Evolutionary conservation across 345 rosid species (phyloP).

Genomic region (Luvunga scandens): DNA sequence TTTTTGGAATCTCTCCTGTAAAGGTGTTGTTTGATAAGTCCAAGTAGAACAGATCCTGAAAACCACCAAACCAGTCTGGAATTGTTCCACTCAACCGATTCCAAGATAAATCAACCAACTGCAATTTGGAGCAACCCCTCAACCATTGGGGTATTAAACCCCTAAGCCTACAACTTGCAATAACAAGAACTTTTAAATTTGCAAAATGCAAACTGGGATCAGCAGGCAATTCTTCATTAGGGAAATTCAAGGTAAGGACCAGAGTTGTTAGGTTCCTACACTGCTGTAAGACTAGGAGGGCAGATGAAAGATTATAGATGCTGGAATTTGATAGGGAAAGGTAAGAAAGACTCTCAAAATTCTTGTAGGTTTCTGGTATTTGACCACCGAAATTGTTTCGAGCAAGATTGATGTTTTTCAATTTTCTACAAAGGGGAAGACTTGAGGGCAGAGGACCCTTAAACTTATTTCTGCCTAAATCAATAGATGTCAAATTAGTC

Average conservation of each 20-base stretch:
- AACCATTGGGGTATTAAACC: constrained; percentile 75
- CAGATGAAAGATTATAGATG: constrained; percentile 48
- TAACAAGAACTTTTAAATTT: constrained; percentile 58
- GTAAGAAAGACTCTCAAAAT: constrained; percentile 54
- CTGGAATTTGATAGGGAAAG: constrained; percentile 66
- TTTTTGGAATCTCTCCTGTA: constrained; percentile 55
- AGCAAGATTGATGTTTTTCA: constrained; percentile 61
- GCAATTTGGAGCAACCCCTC: constrained; percentile 45
- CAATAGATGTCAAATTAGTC: constrained; percentile 55
- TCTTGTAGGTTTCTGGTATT: constrained; percentile 59
- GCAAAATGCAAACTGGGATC: constrained; percentile 43
- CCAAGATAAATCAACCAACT: constrained; percentile 86
- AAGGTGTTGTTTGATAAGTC: constrained; percentile 66
- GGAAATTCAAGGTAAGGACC: constrained; percentile 67
- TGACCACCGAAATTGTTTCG: constrained; percentile 54
- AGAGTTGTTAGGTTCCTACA: constrained; percentile 63
- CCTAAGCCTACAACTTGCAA: constrained; percentile 56
- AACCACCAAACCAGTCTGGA: constrained; percentile 55
- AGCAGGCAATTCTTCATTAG: constrained; percentile 52
- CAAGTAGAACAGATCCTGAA: constrained; percentile 53
- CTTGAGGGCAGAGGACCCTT: constrained; percentile 49
- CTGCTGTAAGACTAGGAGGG: constrained; percentile 53
- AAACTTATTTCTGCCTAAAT: constrained; percentile 60
- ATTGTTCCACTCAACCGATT: constrained; percentile 48
- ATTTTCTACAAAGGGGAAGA: constrained; percentile 51